Evolutionary conservation across 345 rosid species (phyloP).

Genomic region (Lumnitzera racemosa): DNA sequence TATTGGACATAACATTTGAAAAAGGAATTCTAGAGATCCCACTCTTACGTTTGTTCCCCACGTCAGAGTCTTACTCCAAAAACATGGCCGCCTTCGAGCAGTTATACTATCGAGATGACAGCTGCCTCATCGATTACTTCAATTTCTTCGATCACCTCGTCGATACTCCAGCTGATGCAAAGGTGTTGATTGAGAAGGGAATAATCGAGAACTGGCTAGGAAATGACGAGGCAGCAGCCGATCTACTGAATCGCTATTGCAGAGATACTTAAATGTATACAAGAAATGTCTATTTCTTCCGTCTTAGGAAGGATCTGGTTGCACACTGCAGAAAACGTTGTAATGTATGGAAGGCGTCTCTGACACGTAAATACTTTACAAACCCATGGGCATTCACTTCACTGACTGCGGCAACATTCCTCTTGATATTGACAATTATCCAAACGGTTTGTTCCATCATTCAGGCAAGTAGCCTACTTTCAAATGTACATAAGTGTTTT

Average conservation of each 20-base stretch:
- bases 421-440: slow-evolving; percentile 5
- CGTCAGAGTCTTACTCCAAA: not conserved
- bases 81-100: slow-evolving; percentile 9
- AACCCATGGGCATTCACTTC: slow-evolving; percentile 17
- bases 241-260: not conserved
- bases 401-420: slow-evolving; percentile 1
- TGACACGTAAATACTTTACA: slow-evolving; percentile 7
- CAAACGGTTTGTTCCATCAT: slow-evolving; percentile 4
- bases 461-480: no score
- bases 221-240: not conserved
- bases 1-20: slow-evolving; percentile 8
- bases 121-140: slow-evolving; percentile 2
- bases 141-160: not conserved
- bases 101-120: not conserved
- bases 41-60: accelerated
- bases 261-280: not conserved
- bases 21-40: slow-evolving; percentile 16
- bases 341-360: slow-evolving; percentile 2
- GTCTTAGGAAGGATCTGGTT: not conserved
- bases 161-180: slow-evolving; percentile 2
- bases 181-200: not conserved
- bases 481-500: no score
- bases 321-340: not conserved
- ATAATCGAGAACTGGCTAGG: not conserved
- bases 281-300: not conserved